Percentiles rank a stretch among this genome's conserved stretches.
Conservation (phyloP, 805 yeast species). For the Zygosaccharomyces rouxii region DNA sequence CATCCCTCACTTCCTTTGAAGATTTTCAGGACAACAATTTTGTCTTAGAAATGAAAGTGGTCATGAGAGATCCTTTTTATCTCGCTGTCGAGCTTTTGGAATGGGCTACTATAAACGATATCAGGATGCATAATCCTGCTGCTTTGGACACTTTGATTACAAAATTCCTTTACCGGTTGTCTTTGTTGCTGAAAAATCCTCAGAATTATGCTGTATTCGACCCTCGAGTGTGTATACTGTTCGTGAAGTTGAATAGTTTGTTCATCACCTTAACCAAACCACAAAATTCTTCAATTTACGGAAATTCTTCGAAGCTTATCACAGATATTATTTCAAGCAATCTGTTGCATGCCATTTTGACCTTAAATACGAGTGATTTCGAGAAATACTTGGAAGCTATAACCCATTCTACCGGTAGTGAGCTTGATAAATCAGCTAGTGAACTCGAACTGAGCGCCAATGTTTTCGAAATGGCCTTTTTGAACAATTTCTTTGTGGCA, state of each 20-base stretch:
- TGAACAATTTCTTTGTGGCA: slow-evolving; percentile 10
- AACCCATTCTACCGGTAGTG: not conserved
- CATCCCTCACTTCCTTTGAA: slow-evolving; percentile 1
- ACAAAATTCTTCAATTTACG: slow-evolving; percentile 32
- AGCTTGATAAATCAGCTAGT: not conserved
- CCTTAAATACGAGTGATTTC: slow-evolving; percentile 20
- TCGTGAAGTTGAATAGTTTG: slow-evolving; percentile 28
- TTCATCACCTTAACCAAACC: slow-evolving; percentile 32
- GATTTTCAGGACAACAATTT: slow-evolving; percentile 3
- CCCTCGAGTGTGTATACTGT: slow-evolving; percentile 26
- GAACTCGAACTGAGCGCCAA: slow-evolving; percentile 5
- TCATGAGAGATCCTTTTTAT: slow-evolving; percentile 42
- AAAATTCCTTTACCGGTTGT: slow-evolving; percentile 23
- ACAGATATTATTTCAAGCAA: slow-evolving; percentile 36
- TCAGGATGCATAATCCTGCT: slow-evolving; percentile 36
- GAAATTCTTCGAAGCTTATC: slow-evolving; percentile 32
- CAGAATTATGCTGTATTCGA: slow-evolving; percentile 28
- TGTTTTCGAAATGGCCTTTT: slow-evolving; percentile 16
- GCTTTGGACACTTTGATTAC: slow-evolving; percentile 31
- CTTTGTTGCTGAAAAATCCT: slow-evolving; percentile 29
- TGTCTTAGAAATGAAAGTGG: slow-evolving; percentile 1
- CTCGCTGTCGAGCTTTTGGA: slow-evolving; percentile 36
- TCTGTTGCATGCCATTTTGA: slow-evolving; percentile 33
- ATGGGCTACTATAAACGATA: slow-evolving; percentile 37
- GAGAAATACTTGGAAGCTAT: slow-evolving; percentile 14